Evolutionary conservation across 2,329 filamentous ascomycete species (phyloP), one percentile per base, ranked within the genome.

Genomic region (Pseudofabraea citricarpa): DNA sequence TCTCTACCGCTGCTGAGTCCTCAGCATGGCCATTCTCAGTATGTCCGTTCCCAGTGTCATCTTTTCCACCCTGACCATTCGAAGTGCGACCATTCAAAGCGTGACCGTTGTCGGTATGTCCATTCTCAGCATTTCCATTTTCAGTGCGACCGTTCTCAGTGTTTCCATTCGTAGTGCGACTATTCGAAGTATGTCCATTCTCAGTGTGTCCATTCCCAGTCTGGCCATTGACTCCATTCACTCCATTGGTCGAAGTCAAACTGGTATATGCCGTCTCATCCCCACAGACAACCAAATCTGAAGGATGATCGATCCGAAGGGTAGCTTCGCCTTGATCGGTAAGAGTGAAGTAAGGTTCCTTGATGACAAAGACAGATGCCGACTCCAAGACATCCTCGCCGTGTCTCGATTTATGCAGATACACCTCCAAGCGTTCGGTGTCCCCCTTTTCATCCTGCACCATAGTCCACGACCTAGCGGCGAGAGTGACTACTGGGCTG

Each of bases 321-420:
- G 52, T 56, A 15, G 56, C 36, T 22, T 58, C 56, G 10, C 52
- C 54, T 7, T 55, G 39, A n/a, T 58, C 54, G 29, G 45, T 55
- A 27, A 60, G 35, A 2, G 55, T 60, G 36, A 57, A 59, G 38
- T 53, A 60, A 7, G 58, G 58, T 44, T 61, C 59, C 49, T 59
- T 57, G 44, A 61, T 54, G 23, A 42, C 39, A 36, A 60, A 55
- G 2, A 46, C 24, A 22, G 43, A 39, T 16, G 41, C 48, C 1
- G 43, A 50, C 10, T 67, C 63, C 5, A 69, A 44, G 1, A 62
- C 35, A 6, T 69, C 64, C 19, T 54, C 33, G 0, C 61, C 60
- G 24, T 45, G 44, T 12, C 38, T 47, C 7, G 37, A 48, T 37
- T 61, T 66, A 31, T 68, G 66, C 16, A 69, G 40, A 22, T 54